Evolutionary conservation across 2,329 filamentous ascomycete species (phyloP), one percentile per base, ranked within the genome.

Genomic region (Ceratocystis cacaofunesta): DNA sequence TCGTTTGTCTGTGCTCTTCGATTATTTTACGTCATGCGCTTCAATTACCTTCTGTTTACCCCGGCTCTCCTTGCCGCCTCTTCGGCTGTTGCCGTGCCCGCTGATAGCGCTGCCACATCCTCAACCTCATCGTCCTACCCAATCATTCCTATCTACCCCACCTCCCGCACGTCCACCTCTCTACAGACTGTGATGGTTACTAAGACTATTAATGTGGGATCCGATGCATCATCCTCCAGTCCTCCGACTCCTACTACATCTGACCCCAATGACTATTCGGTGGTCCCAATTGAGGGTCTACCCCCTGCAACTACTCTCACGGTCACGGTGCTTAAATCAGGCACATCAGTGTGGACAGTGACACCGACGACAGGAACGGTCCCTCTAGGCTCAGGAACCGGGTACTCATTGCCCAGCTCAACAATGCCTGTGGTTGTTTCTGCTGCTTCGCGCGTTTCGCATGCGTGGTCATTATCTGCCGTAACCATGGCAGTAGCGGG

Each of bases 361-460:
- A 67, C 63, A 30, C 64, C 63, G 19, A 63, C 58, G 28, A 32
- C 66, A n/a, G 50, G 22, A 46, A 55, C 66, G n/a, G 28, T 17
- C 22, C 36, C 60, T 15, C 15, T 63, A 1, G 63, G 62, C 36
- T 48, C 63, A 5, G 65, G 52, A 10, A 66, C 62, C 19, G 63
- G 66, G 22, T 63, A 65, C 15, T 43, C 50, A 2, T 25, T 58
- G 36, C 50, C 66, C 6, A 65, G 61, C 50, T 30, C 58, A 2
- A 65, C 63, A 2, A 52, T 50, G 25, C 50, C 66, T 15, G 60
- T 65, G 17, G 62, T 67, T 62, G 63, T 65, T 22, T 67, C 66
- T 4, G 36, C 41, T 17, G 66, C 68, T 10, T 68, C 69, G 41
- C 71, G 70, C n/a, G 36, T 41, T 41, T 30, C 43, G 61, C 41